phyloP scores from a whole-genome alignment of 495 filamentous ascomycete genomes.

The Hypoxylon fuscum region DNA sequence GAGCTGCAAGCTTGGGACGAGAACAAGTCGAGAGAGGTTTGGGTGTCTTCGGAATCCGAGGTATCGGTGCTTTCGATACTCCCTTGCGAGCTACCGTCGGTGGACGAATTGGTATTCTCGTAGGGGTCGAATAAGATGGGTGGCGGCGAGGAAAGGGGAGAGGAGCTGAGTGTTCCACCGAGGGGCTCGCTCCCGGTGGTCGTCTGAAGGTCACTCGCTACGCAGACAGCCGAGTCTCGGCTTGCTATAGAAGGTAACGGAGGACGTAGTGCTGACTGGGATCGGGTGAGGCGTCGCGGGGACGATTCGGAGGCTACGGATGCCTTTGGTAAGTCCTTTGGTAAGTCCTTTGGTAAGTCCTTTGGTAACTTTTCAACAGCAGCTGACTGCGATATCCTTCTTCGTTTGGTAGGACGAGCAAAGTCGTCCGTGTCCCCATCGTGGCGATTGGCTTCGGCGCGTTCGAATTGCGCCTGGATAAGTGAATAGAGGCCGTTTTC shows the following conservation, averaged over 20 bases:
- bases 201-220: not conserved
- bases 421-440: slow-evolving; percentile 23
- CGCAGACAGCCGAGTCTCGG: slow-evolving; percentile 20
- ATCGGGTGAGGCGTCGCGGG: slow-evolving; percentile 29
- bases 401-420: slow-evolving; percentile 55
- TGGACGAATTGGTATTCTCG: slow-evolving; percentile 41
- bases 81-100: slow-evolving; percentile 42
- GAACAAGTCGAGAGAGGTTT: slow-evolving; percentile 48
- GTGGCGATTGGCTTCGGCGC: slow-evolving; percentile 41
- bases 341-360: not conserved
- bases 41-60: slow-evolving; percentile 50
- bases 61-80: slow-evolving; percentile 43
- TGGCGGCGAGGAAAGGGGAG: slow-evolving; percentile 58
- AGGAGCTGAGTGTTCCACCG: slow-evolving; percentile 45
- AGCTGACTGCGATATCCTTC: slow-evolving; percentile 42
- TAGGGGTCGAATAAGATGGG: slow-evolving; percentile 55
- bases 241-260: slow-evolving; percentile 30
- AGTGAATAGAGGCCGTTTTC: slow-evolving; percentile 74
- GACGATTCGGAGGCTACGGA: not conserved
- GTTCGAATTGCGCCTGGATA: slow-evolving; percentile 71
- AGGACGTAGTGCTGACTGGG: slow-evolving; percentile 30
- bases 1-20: slow-evolving; percentile 55
- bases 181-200: no score
- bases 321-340: slow-evolving; percentile 3
- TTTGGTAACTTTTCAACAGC: slow-evolving; percentile 1